Conservation (phyloP, 1,139 yeast genomes). For the Yamadazyma epiphylla region DNA sequence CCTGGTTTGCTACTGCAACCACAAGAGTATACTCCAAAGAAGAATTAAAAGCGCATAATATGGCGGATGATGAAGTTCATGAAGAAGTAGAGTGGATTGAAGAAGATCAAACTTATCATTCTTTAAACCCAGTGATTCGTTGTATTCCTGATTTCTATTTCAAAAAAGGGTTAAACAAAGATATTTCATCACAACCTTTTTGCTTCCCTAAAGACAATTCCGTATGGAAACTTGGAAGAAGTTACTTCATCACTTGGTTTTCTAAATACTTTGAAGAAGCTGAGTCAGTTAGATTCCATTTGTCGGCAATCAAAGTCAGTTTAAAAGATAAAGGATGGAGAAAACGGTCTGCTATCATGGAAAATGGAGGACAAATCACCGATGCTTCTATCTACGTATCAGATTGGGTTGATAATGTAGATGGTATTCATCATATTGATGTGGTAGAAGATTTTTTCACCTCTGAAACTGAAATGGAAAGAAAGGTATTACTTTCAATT, state of each 20-base stretch:
- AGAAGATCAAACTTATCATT: constrained; percentile 67
- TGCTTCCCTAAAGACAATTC: constrained; percentile 72
- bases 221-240: constrained; percentile 51
- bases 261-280: constrained; percentile 55
- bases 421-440: constrained; percentile 62
- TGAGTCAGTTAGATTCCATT: constrained; percentile 60
- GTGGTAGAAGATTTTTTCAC: constrained; percentile 60
- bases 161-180: constrained; percentile 60
- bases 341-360: constrained; percentile 39
- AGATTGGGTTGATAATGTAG: constrained; percentile 65
- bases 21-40: constrained; percentile 54
- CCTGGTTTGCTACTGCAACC: constrained; percentile 71
- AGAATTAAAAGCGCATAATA: constrained; percentile 64
- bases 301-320: constrained; percentile 60
- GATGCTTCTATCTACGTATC: constrained; percentile 57
- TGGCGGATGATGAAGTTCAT: constrained; percentile 55
- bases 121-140: constrained; percentile 72
- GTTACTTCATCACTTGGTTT: constrained; percentile 81
- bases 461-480: constrained; percentile 34
- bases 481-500: constrained; percentile 54
- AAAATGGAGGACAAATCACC: constrained; percentile 34
- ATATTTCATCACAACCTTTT: constrained; percentile 63
- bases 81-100: constrained; percentile 52
- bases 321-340: constrained; percentile 52
- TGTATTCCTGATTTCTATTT: constrained; percentile 78